Percentiles rank a stretch among this genome's conserved stretches.
These are phyloP conservation scores for Candida pini DNA, from an alignment of 805 yeast species.

Conservation along the genomic window DNA sequence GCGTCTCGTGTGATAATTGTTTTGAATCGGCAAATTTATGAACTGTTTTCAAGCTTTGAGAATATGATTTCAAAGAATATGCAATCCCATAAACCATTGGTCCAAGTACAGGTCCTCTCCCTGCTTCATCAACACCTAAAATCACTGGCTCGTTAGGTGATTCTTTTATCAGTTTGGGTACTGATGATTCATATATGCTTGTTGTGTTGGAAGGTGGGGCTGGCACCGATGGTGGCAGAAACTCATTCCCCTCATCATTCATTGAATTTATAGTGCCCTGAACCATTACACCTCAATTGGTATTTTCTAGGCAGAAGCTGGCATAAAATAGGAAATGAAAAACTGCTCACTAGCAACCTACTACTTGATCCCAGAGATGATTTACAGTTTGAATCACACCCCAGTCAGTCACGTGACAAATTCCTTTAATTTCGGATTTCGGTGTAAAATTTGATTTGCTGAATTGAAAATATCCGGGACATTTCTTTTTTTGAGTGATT, in stretches of 20 bases:
- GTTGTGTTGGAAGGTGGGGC: slow-evolving; percentile 1
- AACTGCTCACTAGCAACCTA: no score
- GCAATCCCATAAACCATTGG: slow-evolving; percentile 96
- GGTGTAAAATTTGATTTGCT: no score
- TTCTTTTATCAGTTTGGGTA: neutral
- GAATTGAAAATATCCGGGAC: no score
- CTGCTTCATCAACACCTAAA: slow-evolving; percentile 97
- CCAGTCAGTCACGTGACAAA: no score
- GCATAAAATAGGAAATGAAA: no score
- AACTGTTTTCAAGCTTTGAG: slow-evolving; percentile 37
- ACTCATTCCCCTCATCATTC: slow-evolving; percentile 1
- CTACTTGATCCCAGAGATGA: no score
- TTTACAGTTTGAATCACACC: no score
- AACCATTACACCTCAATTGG: no score
- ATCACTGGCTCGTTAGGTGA: slow-evolving; percentile 37
- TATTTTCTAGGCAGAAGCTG: no score
- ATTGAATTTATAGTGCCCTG: no score
- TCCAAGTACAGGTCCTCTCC: slow-evolving; percentile 96
- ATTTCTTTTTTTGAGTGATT: no score
- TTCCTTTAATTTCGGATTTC: no score
- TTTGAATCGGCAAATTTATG: slow-evolving; percentile 94
- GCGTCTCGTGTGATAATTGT: slow-evolving; percentile 64
- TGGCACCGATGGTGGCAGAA: slow-evolving; percentile 3
- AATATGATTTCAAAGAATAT: slow-evolving; percentile 58
- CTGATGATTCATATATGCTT: neutral